phyloP scores from a whole-genome alignment of 78 protist species.

The Capsaspora owczarzaki region DNA sequence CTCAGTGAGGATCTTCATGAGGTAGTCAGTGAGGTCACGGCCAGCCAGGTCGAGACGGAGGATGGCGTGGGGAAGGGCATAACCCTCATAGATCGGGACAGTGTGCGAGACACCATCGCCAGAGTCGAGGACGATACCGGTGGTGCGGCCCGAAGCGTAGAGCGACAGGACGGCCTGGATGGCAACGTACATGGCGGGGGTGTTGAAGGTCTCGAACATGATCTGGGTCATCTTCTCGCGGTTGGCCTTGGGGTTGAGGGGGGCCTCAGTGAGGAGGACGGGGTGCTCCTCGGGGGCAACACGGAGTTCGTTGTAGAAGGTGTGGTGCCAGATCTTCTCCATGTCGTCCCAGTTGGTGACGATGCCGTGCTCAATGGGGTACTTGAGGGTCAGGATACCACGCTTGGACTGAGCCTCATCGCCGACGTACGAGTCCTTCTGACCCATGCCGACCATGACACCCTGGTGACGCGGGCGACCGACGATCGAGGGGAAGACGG shows the following conservation, averaged over 20 bases:
- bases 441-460: conserved; percentile 76
- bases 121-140: conserved; percentile 92
- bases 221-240: conserved; percentile 89
- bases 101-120: conserved; percentile 94
- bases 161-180: conserved; percentile 84
- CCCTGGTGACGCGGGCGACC: conserved; percentile 79
- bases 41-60: conserved; percentile 87
- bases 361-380: conserved; percentile 97
- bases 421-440: conserved; percentile 80
- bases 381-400: conserved; percentile 71
- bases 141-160: conserved; percentile 78
- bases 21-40: conserved; percentile 81
- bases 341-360: conserved; percentile 97
- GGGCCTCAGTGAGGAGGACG: conserved; percentile 91
- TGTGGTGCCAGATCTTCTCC: conserved; percentile 96
- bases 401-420: conserved; percentile 87
- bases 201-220: conserved; percentile 95
- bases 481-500: conserved; percentile 75
- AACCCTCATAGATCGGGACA: conserved; percentile 95
- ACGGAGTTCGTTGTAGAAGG: conserved; percentile 89
- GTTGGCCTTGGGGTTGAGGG: conserved; percentile 95
- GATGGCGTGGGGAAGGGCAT: conserved; percentile 78
- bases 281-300: conserved; percentile 95
- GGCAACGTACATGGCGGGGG: conserved; percentile 76
- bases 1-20: conserved; percentile 79